Conservation (phyloP, 805 yeast genomes). For the Vanderwaltozyma polyspora region DNA sequence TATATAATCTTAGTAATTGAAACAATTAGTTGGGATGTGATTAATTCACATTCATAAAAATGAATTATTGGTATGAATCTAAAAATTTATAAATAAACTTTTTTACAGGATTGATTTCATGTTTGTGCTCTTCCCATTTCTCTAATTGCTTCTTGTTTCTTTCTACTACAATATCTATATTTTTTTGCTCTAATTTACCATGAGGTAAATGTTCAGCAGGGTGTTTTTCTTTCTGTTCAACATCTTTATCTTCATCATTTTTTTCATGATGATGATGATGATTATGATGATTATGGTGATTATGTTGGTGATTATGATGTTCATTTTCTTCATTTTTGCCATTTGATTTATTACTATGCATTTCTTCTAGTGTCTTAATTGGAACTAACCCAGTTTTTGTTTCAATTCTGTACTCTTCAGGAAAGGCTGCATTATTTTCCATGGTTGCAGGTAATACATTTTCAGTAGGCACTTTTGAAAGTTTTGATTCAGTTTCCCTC, state of each 20-base stretch:
- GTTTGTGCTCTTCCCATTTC: slow-evolving; percentile 14
- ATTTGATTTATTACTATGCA: neutral
- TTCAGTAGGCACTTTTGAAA: neutral
- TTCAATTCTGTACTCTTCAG: slow-evolving; percentile 84
- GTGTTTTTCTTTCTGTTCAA: neutral
- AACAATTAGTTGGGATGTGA: too few relatives aligned
- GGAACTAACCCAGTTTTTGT: slow-evolving; percentile 85
- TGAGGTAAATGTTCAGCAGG: slow-evolving; percentile 4
- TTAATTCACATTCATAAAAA: too few relatives aligned
- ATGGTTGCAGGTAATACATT: neutral
- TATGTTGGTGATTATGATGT: neutral
- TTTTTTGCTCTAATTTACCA: too few relatives aligned
- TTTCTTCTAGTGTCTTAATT: slow-evolving; percentile 41
- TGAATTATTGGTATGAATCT: neutral
- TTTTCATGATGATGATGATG: neutral
- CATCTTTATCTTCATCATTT: neutral
- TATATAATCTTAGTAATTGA: too few relatives aligned
- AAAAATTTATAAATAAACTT: slow-evolving; percentile 19
- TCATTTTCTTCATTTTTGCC: neutral
- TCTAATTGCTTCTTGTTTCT: slow-evolving; percentile 24
- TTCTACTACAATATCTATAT: slow-evolving; percentile 24
- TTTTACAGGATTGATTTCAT: slow-evolving; percentile 11
- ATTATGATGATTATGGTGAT: neutral
- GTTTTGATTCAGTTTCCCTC: neutral
- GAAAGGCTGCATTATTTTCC: slow-evolving; percentile 38